These are phyloP conservation scores for Acmispon strigosus DNA, from an alignment of 306 rosid species.

Conservation along the genomic window DNA sequence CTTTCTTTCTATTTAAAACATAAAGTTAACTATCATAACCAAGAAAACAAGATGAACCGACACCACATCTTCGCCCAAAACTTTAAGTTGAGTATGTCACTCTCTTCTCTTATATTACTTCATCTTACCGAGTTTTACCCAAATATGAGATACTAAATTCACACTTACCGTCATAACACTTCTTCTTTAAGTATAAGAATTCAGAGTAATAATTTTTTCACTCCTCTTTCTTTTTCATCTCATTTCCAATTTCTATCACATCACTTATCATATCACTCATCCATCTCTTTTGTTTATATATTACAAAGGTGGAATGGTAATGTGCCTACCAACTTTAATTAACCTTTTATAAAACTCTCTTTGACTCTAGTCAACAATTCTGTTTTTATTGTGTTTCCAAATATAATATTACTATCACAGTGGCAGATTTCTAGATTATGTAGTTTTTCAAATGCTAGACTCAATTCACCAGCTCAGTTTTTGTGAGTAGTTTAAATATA, in stretches of 20 bases:
- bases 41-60: too few relatives aligned
- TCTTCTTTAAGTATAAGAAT: not conserved
- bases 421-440: constrained; percentile 22
- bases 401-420: constrained; percentile 1
- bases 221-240: too few relatives aligned
- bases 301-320: too few relatives aligned
- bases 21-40: constrained; percentile 6
- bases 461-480: constrained; percentile 17
- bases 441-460: constrained; percentile 10
- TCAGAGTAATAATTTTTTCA: too few relatives aligned
- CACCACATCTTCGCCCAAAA: too few relatives aligned
- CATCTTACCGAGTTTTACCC: too few relatives aligned
- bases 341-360: constrained; percentile 22
- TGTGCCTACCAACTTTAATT: constrained; percentile 24
- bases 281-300: too few relatives aligned
- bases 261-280: too few relatives aligned
- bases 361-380: constrained; percentile 24
- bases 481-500: not conserved
- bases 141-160: too few relatives aligned
- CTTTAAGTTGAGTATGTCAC: too few relatives aligned
- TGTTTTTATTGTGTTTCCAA: not conserved
- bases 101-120: too few relatives aligned
- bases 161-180: not conserved
- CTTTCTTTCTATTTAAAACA: constrained; percentile 32
- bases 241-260: too few relatives aligned